Percentiles rank a stretch among this genome's conserved stretches.
phyloP scores from a whole-genome alignment of 371 early-diverging fungal genomes.

The Zychaea mexicana region DNA sequence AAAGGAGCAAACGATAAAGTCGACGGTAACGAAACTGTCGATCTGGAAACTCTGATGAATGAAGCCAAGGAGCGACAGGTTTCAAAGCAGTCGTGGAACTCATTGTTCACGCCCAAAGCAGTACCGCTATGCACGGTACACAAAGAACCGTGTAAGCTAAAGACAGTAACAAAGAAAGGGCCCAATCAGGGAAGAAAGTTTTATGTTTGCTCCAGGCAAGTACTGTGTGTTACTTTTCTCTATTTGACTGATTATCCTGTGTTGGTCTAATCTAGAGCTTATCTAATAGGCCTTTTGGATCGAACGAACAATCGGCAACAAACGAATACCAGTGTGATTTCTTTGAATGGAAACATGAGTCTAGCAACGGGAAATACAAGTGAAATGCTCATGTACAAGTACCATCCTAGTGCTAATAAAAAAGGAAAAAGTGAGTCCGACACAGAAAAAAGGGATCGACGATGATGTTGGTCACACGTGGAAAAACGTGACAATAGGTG shows the following conservation, averaged over 20 bases:
- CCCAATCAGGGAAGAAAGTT: conserved; percentile 75
- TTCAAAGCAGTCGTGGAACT: conserved; percentile 54
- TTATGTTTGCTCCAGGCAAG: conserved; percentile 70
- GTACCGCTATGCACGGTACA: conserved; percentile 68
- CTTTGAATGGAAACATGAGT: conserved; percentile 29
- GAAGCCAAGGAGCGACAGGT: conserved; percentile 28
- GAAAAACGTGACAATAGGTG: not conserved
- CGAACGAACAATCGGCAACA: conserved; percentile 50
- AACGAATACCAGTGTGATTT: conserved; percentile 44
- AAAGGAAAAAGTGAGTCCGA: not conserved
- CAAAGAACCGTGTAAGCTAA: conserved; percentile 65
- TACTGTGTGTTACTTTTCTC: not conserved
- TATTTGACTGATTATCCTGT: not conserved
- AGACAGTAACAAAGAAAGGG: conserved; percentile 69
- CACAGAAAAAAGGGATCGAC: not conserved
- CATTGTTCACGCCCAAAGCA: conserved; percentile 48
- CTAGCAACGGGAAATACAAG: not conserved
- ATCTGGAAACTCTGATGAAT: conserved; percentile 13
- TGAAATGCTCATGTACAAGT: no score
- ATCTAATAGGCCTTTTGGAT: conserved; percentile 50
- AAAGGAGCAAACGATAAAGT: not conserved
- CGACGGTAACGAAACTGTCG: conserved; percentile 10
- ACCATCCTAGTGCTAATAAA: not conserved
- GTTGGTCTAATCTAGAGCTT: not conserved
- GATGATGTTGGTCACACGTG: conserved; percentile 3